Evolutionary conservation across 1,284 basidiomycete species (phyloP).

Genomic region (Clitocybe nebularis): DNA sequence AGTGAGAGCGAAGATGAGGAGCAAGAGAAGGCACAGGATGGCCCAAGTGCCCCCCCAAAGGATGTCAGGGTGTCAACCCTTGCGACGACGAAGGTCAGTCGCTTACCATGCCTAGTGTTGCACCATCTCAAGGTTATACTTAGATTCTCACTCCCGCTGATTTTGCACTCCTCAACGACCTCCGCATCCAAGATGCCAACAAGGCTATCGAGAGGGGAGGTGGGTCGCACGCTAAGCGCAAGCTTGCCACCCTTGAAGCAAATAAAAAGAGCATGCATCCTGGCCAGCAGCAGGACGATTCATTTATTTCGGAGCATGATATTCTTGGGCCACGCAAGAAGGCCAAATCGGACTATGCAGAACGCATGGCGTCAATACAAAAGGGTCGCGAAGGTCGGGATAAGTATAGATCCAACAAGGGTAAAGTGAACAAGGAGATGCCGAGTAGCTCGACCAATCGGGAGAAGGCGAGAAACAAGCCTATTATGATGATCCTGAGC

Average conservation of each 20-base stretch:
- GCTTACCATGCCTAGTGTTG: too few relatives aligned
- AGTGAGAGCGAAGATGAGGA: conserved; percentile 86
- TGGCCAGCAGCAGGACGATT: conserved; percentile 44
- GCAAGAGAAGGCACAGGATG: conserved; percentile 25
- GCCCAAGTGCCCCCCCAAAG: conserved; percentile 17
- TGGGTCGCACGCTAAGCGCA: conserved; percentile 81
- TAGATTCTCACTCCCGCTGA: conserved; percentile 98
- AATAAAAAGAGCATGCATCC: conserved; percentile 50
- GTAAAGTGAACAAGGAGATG: conserved; percentile 80
- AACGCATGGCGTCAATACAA: conserved; percentile 88
- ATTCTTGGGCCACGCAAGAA: conserved; percentile 96
- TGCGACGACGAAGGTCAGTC: conserved; percentile 73
- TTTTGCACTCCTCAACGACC: conserved; percentile 90
- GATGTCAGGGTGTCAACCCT: conserved; percentile 50
- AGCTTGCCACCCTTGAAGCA: conserved; percentile 76
- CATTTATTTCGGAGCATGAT: conserved; percentile 85
- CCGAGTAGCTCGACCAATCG: conserved; percentile 84
- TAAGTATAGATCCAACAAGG: conserved; percentile 88
- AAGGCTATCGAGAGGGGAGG: conserved; percentile 70
- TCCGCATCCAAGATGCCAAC: conserved; percentile 80
- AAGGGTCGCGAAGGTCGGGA: conserved; percentile 94
- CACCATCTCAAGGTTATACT: too few relatives aligned
- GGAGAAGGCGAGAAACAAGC: conserved; percentile 89
- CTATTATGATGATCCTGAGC: conserved; percentile 88
- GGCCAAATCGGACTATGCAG: conserved; percentile 91